phyloP scores from a whole-genome alignment of 2,329 filamentous ascomycete genomes.

The Trichothecium roseum region DNA sequence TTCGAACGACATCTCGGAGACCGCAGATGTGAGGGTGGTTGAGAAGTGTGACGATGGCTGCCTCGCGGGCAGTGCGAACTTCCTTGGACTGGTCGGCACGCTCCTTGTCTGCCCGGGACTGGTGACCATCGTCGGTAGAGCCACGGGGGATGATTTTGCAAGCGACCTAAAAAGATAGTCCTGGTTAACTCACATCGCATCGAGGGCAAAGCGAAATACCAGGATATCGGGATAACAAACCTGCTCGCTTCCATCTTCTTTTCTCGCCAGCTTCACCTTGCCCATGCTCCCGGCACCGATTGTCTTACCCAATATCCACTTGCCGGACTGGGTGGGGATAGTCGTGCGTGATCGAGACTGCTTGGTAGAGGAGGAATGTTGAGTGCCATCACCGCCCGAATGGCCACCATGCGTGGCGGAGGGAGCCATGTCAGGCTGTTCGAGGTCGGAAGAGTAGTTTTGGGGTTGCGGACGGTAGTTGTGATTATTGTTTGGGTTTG shows the following conservation, averaged over 20 bases:
- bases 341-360: slow-evolving; percentile 59
- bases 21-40: slow-evolving; percentile 95
- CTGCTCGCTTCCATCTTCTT: slow-evolving; percentile 84
- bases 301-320: slow-evolving; percentile 93
- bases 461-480: neutral
- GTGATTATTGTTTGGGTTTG: neutral
- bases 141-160: slow-evolving; percentile 95
- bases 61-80: slow-evolving; percentile 86
- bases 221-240: slow-evolving; percentile 33
- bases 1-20: slow-evolving; percentile 88
- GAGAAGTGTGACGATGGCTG: slow-evolving; percentile 88
- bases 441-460: neutral
- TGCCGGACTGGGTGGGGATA: slow-evolving; percentile 80
- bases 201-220: slow-evolving; percentile 1
- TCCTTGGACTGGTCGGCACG: slow-evolving; percentile 94
- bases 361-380: slow-evolving; percentile 32
- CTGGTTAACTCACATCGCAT: slow-evolving; percentile 2
- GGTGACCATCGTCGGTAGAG: slow-evolving; percentile 75
- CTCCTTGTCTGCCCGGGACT: slow-evolving; percentile 63
- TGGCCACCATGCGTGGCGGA: slow-evolving; percentile 40
- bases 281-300: slow-evolving; percentile 98
- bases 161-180: slow-evolving; percentile 56
- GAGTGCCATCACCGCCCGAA: slow-evolving; percentile 26
- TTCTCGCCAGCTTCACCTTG: slow-evolving; percentile 92
- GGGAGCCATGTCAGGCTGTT: slow-evolving; percentile 35